A percentile compares a stretch with the other conserved stretches of the same genome.
These are phyloP conservation scores for Yarrowia porcina DNA, from an alignment of 805 yeast genomes.

Conservation along the genomic window DNA sequence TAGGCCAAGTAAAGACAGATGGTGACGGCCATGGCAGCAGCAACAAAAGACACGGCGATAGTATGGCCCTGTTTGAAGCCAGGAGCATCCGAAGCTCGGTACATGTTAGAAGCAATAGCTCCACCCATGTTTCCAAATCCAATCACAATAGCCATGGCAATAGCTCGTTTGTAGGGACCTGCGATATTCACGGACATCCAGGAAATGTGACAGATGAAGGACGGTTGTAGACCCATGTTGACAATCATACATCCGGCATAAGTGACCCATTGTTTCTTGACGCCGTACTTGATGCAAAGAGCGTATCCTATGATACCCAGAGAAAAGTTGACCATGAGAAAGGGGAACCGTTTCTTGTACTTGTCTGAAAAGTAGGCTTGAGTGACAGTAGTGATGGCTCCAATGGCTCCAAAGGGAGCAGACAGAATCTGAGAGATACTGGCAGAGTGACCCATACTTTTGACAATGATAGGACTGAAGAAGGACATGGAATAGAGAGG, in stretches of 20 bases:
- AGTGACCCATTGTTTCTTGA: conserved; percentile 32
- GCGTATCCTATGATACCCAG: conserved; percentile 40
- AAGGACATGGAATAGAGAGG: conserved; percentile 60
- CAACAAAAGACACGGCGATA: conserved; percentile 46
- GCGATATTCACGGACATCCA: conserved; percentile 57
- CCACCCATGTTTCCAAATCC: conserved; percentile 68
- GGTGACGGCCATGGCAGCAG: conserved; percentile 35
- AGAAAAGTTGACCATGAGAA: conserved; percentile 33
- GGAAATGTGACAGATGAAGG: conserved; percentile 58
- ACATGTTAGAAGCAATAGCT: conserved; percentile 53
- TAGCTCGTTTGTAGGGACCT: conserved; percentile 54
- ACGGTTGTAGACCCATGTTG: conserved; percentile 52
- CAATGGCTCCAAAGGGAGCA: conserved; percentile 44
- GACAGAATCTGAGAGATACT: conserved; percentile 50
- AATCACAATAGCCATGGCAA: conserved; percentile 53
- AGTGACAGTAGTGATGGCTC: conserved; percentile 37
- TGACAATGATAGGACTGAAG: conserved; percentile 55
- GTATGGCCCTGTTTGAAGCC: conserved; percentile 50
- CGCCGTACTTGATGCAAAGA: conserved; percentile 46
- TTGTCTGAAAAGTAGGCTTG: conserved; percentile 34
- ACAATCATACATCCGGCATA: conserved; percentile 58
- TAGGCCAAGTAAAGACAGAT: conserved; percentile 3
- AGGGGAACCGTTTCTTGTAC: conserved; percentile 37
- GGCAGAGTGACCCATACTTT: conserved; percentile 55
- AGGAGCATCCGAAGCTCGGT: conserved; percentile 55